These are phyloP conservation scores for Alternaria gansuensis DNA, from an alignment of 2,329 filamentous ascomycete genomes.

Conservation along the genomic window DNA sequence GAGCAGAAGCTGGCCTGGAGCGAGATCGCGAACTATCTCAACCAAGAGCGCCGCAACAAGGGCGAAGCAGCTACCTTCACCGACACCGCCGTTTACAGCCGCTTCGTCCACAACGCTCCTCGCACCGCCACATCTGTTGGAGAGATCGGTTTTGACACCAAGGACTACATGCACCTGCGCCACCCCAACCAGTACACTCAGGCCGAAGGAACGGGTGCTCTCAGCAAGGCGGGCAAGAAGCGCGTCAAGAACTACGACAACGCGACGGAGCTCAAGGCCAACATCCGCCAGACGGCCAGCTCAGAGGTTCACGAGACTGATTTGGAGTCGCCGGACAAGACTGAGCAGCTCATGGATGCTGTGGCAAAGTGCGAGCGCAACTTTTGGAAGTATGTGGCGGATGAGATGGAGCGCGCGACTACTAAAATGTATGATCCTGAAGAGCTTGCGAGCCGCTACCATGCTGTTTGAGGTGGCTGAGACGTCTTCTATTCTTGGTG, in stretches of 20 bases:
- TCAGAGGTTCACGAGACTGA: constrained; percentile 18
- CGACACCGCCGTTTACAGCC: constrained; percentile 47
- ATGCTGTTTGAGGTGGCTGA: constrained; percentile 16
- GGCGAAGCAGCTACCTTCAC: constrained; percentile 37
- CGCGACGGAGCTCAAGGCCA: constrained; percentile 35
- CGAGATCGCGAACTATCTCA: constrained; percentile 42
- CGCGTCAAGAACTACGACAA: constrained; percentile 35
- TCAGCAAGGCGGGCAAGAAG: constrained; percentile 33
- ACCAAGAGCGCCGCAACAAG: constrained; percentile 29
- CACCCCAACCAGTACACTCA: constrained; percentile 26
- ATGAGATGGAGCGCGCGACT: constrained; percentile 42
- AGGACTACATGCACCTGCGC: constrained; percentile 48
- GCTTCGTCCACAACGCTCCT: constrained; percentile 47
- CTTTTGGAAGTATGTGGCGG: constrained; percentile 46
- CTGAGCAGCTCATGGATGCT: constrained; percentile 41
- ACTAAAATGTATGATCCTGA: constrained; percentile 36
- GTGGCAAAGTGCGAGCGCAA: constrained; percentile 40
- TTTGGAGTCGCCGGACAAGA: constrained; percentile 31
- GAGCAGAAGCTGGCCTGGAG: constrained; percentile 38
- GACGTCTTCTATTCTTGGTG: neutral
- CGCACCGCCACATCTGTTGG: constrained; percentile 29
- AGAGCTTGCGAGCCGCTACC: constrained; percentile 31
- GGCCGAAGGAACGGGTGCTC: constrained; percentile 3
- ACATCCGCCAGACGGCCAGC: constrained; percentile 29
- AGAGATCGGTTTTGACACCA: constrained; percentile 46